Percentiles rank a stretch among this genome's conserved stretches.
These are phyloP conservation scores for Aureoboletus auriporus DNA, from an alignment of 768 basidiomycete species.

Conservation along the genomic window DNA sequence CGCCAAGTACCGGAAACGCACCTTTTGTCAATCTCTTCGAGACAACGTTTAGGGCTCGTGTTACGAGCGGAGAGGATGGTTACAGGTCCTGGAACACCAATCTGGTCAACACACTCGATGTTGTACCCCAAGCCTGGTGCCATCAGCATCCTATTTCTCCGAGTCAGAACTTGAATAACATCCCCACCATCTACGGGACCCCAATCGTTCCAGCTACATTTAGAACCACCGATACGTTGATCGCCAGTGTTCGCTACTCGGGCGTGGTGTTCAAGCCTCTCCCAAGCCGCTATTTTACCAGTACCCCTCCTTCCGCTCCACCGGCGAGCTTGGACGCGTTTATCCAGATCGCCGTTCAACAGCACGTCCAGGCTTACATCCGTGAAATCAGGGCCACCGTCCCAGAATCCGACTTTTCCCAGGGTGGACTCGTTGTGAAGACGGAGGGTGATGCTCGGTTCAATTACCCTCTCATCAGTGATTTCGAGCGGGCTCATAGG, in stretches of 20 bases:
- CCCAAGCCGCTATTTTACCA: background rate
- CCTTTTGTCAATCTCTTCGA: slow-evolving; percentile 3
- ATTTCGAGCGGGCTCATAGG: background rate
- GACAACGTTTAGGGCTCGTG: background rate
- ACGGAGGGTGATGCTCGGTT: background rate
- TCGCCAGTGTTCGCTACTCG: background rate
- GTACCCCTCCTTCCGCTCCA: background rate
- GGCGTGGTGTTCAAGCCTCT: background rate
- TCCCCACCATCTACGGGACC: slow-evolving; percentile 1
- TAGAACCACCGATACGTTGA: background rate
- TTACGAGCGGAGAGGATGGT: background rate
- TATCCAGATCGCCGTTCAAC: background rate
- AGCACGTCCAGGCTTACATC: background rate
- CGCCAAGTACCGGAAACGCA: slow-evolving; percentile 5
- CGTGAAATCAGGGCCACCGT: background rate
- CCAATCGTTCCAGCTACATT: background rate
- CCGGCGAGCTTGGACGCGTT: background rate
- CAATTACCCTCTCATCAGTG: background rate
- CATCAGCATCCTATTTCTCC: background rate
- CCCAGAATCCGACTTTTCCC: background rate
- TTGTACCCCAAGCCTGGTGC: slow-evolving; percentile 12
- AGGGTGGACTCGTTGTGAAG: background rate
- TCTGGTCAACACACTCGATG: slow-evolving; percentile 8
- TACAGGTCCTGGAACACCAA: slow-evolving; percentile 9
- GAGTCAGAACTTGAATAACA: slow-evolving; percentile 9